Conservation (phyloP, 1,284 basidiomycete species). For the Pholiota adiposa region DNA sequence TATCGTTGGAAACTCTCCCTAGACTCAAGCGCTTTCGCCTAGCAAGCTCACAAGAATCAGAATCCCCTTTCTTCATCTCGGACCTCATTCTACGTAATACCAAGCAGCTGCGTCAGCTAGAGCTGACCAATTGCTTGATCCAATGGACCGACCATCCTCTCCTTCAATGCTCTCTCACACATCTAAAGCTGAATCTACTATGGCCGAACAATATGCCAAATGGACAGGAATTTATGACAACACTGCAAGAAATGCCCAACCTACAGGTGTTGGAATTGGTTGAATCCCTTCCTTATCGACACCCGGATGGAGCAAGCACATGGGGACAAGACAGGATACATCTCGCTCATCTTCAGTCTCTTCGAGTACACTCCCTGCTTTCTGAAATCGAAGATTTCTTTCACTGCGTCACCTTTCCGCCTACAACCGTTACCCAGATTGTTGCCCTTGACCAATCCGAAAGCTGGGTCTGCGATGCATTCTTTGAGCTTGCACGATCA, state of each 20-base stretch:
- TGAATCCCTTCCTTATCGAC: neutral
- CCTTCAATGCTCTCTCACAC: constrained; percentile 27
- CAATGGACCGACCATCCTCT: constrained; percentile 24
- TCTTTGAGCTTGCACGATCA: too few relatives aligned
- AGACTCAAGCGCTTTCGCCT: too few relatives aligned
- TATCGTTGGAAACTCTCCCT: too few relatives aligned
- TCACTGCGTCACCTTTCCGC: neutral
- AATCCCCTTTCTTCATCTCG: too few relatives aligned
- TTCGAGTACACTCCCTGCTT: neutral
- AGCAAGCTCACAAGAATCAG: too few relatives aligned
- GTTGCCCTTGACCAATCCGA: too few relatives aligned
- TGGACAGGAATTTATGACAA: neutral
- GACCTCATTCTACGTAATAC: neutral
- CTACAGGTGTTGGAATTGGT: constrained; percentile 6
- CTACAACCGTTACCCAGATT: too few relatives aligned
- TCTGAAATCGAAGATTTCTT: neutral
- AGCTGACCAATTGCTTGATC: constrained; percentile 25
- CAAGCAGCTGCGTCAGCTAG: constrained; percentile 19
- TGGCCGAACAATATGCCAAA: constrained; percentile 1
- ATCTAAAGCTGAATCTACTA: constrained; percentile 23
- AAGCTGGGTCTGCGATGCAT: too few relatives aligned
- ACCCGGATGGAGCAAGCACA: too few relatives aligned
- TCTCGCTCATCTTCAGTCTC: neutral
- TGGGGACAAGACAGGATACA: neutral
- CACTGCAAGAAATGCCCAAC: constrained; percentile 1